Evolutionary conservation across 225 moss, liverwort and hornwort genomes (phyloP), one percentile per base, ranked within the genome.

Genomic region (Physcomitrium patens): DNA sequence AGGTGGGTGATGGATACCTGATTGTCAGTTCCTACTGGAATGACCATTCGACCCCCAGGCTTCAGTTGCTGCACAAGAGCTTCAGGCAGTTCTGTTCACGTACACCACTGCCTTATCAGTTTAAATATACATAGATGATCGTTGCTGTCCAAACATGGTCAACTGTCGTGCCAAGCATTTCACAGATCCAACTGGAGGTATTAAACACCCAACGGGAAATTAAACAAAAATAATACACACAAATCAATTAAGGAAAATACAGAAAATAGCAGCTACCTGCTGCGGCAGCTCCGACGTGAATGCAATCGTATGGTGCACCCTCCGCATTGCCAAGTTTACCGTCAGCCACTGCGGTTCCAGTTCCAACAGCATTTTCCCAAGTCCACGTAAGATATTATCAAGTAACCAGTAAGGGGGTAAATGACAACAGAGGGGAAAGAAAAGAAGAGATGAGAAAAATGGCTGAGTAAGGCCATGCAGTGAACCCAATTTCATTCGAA

Each of bases 281-380:
- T 47, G 93, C 96, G 50, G 96, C 96, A 69, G 96, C 96, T 24
- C 96, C 96, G 12, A 96, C 96, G 18, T 96, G 96, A 72, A 96
- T 96, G 24, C 93, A 94, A 66, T 93, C 89, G 77, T 93, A 96
- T 4, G 96, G 96, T 9, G 89, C 96, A 27, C 82, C 89, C 70
- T 90, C 89, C 9, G 76, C 60, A 78, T 90, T 93, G 20, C 96
- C 96, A 20, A 82, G 76, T 80, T 96, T 96, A 2, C 96, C 96
- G 81, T 96, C 96, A 26, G 86, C 92, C 80, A 79, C 96, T 96
- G 90, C 72, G 70, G 75, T 37, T 37, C 9, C 13, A 48, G 20
- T 42, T 14, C 43, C 63, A 53, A 37, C 23, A 37, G 31, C 31
- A 37, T 37, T 37, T 37, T 37, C 31, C 2, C 7, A 4, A 37